Percentiles rank a stretch among this genome's conserved stretches.
Conservation (phyloP, 2,329 filamentous ascomycete species). For the Hypoxylon rubiginosum region DNA sequence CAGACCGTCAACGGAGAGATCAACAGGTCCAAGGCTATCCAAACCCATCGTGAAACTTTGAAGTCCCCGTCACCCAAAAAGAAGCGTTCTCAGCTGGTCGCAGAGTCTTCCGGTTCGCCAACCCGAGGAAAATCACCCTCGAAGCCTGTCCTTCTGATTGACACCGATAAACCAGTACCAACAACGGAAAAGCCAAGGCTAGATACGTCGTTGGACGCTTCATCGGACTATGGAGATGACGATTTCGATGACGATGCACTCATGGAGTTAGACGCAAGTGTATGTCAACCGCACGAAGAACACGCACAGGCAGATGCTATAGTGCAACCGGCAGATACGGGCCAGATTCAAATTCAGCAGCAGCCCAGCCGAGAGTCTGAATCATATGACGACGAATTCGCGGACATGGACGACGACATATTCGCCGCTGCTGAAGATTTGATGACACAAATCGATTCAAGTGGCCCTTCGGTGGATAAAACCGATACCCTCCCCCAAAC, state of each 20-base stretch:
- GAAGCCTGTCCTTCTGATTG: slow-evolving; percentile 33
- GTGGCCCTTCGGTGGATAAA: slow-evolving; percentile 36
- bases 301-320: slow-evolving; percentile 39
- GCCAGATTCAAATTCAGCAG: slow-evolving; percentile 32
- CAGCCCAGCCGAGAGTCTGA: slow-evolving; percentile 27
- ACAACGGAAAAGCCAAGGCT: slow-evolving; percentile 8
- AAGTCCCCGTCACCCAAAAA: slow-evolving; percentile 63
- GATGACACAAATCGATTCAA: slow-evolving; percentile 54
- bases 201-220: slow-evolving; percentile 30
- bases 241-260: slow-evolving; percentile 73
- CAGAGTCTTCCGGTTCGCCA: slow-evolving; percentile 32
- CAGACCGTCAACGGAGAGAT: slow-evolving; percentile 73
- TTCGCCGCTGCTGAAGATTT: slow-evolving; percentile 63
- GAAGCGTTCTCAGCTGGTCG: slow-evolving; percentile 46
- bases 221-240: slow-evolving; percentile 68
- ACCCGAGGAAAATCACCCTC: slow-evolving; percentile 41
- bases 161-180: slow-evolving; percentile 13
- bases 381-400: slow-evolving; percentile 70
- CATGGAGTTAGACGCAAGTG: slow-evolving; percentile 64
- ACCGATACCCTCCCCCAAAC: slow-evolving; percentile 36
- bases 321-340: slow-evolving; percentile 36
- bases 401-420: slow-evolving; percentile 74
- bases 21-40: slow-evolving; percentile 57
- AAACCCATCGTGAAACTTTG: slow-evolving; percentile 48
- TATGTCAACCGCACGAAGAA: slow-evolving; percentile 37